A percentile compares a stretch with the other conserved stretches of the same genome.
phyloP scores from a whole-genome alignment of 1,139 yeast species.

The Kluyveromyces sp. region DNA sequence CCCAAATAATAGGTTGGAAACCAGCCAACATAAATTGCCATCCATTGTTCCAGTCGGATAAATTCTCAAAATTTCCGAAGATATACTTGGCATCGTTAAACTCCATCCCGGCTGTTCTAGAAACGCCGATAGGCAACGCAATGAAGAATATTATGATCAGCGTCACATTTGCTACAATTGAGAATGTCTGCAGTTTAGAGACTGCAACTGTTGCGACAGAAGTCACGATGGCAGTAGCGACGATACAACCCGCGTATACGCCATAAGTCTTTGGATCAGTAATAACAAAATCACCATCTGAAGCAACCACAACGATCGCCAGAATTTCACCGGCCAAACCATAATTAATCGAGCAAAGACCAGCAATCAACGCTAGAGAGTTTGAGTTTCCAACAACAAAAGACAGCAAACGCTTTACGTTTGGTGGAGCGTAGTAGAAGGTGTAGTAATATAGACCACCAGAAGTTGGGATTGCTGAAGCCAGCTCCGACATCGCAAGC shows the following conservation, averaged over 20 bases:
- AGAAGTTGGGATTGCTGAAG: slow-evolving; percentile 64
- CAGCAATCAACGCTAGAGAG: slow-evolving; percentile 51
- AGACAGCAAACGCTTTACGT: slow-evolving; percentile 39
- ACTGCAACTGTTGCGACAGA: slow-evolving; percentile 46
- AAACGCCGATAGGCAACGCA: slow-evolving; percentile 55
- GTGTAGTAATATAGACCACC: slow-evolving; percentile 68
- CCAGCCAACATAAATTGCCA: slow-evolving; percentile 46
- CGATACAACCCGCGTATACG: slow-evolving; percentile 46
- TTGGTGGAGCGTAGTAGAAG: slow-evolving; percentile 46
- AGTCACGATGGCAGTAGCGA: slow-evolving; percentile 41
- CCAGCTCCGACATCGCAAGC: slow-evolving; percentile 56
- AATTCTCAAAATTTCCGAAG: slow-evolving; percentile 50
- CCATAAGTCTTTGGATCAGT: slow-evolving; percentile 47
- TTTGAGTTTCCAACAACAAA: slow-evolving; percentile 56
- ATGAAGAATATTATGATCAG: slow-evolving; percentile 54
- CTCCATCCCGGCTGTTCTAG: slow-evolving; percentile 28
- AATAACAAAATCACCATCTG: slow-evolving; percentile 42
- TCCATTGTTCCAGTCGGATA: slow-evolving; percentile 55
- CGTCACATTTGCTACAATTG: slow-evolving; percentile 50
- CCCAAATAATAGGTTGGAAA: slow-evolving; percentile 59
- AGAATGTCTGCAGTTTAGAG: slow-evolving; percentile 53
- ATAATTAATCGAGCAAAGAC: slow-evolving; percentile 50
- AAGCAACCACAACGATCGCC: slow-evolving; percentile 44
- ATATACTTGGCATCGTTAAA: slow-evolving; percentile 41
- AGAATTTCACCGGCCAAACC: slow-evolving; percentile 51